Base-by-base conservation (phyloP, 2,329 filamentous ascomycete genomes). In the Penicillium sp. region DNA sequence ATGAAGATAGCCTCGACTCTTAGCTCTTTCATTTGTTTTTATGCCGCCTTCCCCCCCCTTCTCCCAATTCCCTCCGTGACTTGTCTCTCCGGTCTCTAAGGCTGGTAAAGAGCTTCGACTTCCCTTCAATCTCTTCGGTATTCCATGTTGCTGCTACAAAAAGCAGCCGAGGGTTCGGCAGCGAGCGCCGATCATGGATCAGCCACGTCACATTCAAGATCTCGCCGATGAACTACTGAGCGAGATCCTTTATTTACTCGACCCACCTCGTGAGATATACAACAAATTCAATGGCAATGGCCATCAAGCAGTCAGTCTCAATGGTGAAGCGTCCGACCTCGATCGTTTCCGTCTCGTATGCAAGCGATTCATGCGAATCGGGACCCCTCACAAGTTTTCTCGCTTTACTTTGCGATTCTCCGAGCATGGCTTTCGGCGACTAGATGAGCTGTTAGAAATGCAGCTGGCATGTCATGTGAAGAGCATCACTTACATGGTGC, bases 341-440 rank as follows among this genome's bases (percentile, higher is more conserved):
- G 72, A 74, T 56, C 67, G 67, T 21, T 75, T 75, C 59, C 64
- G 74, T 54, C 70, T 76, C 24, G 71, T 75, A 31, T 75, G 72
- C 61, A 69, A 63, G 55, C 63, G 73, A 31, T 76, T 76, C 61
- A 69, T 69, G 66, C 71, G 70, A 31, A 72, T 76, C 41, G 69
- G 69, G 24, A 74, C 72, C 3, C 73, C 74, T 11, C 69, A 67
- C 50, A 74, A 70, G 54, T 76, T 75, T 49, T 58, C 65, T 31
- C 66, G 68, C 34, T 73, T 76, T 42, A 67, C 64, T 29, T 56
- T 74, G n/a, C 67, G 70, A 18, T 75, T 72, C 32, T 74, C 70
- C 8, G 60, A 56, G 24, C 63, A 70, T 42, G 72, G 68, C 6
- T 74, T 75, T 39, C 62, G 58, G 38, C 64, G 72, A 24, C 55